Conservation (phyloP, 2,329 filamentous ascomycete genomes). For the Dothiorella sarmentorum region DNA sequence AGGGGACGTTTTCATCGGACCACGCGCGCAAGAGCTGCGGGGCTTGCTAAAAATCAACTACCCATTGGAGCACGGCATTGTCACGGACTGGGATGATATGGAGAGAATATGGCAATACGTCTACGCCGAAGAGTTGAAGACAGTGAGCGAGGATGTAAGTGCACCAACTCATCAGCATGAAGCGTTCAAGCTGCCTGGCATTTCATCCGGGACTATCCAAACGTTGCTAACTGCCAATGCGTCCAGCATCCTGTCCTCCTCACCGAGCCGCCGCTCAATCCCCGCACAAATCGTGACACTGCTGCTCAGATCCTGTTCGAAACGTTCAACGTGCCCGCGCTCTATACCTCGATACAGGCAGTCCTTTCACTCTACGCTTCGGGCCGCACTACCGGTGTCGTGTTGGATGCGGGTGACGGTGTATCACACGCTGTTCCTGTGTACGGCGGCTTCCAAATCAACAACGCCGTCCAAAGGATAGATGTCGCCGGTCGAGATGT, state of each 20-base stretch:
- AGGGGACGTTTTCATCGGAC: constrained; percentile 95
- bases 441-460: constrained; percentile 96
- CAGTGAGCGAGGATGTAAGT: constrained; percentile 87
- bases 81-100: constrained; percentile 99
- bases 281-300: constrained; percentile 89
- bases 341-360: constrained; percentile 96
- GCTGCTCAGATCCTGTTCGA: constrained; percentile 98
- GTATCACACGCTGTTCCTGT: constrained; percentile 97
- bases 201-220: not conserved
- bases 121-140: constrained; percentile 93
- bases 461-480: constrained; percentile 90
- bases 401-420: constrained; percentile 91
- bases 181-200: not conserved
- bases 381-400: constrained; percentile 91
- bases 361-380: constrained; percentile 95
- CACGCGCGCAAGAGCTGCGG: constrained; percentile 83
- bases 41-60: constrained; percentile 94
- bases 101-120: constrained; percentile 99
- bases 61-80: constrained; percentile 93
- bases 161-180: not conserved
- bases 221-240: not conserved
- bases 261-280: constrained; percentile 94
- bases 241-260: constrained; percentile 84
- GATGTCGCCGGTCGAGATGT: constrained; percentile 95
- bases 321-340: constrained; percentile 94